Percentiles rank a stretch among this genome's conserved stretches.
These are phyloP conservation scores for Verticillium tricorpus DNA, from an alignment of 2,329 filamentous ascomycete species.

Conservation along the genomic window DNA sequence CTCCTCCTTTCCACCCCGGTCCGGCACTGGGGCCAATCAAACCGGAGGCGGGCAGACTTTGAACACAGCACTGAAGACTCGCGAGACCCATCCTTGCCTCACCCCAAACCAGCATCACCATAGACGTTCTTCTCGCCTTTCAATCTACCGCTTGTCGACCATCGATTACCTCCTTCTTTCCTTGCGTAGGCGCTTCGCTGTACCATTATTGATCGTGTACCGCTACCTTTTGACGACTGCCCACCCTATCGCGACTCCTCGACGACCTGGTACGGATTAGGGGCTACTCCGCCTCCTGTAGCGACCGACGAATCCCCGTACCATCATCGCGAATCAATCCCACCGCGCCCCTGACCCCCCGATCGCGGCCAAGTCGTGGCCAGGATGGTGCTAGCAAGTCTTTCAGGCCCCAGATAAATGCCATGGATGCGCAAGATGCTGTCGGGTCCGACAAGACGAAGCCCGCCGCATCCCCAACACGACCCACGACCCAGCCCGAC, in stretches of 20 bases:
- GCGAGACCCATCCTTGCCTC: slow-evolving; percentile 4
- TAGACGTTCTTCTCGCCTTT: slow-evolving; percentile 8
- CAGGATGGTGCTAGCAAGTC: slow-evolving; percentile 56
- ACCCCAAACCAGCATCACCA: slow-evolving; percentile 9
- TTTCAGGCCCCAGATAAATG: slow-evolving; percentile 52
- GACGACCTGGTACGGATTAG: slow-evolving; percentile 5
- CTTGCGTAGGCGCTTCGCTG: slow-evolving; percentile 14
- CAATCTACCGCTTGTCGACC: slow-evolving; percentile 6
- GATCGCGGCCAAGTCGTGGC: slow-evolving; percentile 34
- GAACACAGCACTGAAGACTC: slow-evolving; percentile 10
- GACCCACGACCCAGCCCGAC: not conserved
- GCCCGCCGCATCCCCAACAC: slow-evolving; percentile 48
- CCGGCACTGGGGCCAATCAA: slow-evolving; percentile 26
- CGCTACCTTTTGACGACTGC: not conserved
- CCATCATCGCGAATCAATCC: slow-evolving; percentile 3
- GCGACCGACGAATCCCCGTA: slow-evolving; percentile 5
- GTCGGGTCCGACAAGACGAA: slow-evolving; percentile 57
- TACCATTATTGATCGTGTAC: not conserved
- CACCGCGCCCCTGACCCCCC: slow-evolving; percentile 12
- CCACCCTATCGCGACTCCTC: not conserved
- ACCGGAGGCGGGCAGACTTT: slow-evolving; percentile 28
- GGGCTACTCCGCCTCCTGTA: slow-evolving; percentile 4
- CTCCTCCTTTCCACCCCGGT: not conserved
- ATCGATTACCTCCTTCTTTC: slow-evolving; percentile 3
- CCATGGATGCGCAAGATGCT: slow-evolving; percentile 67